Evolutionary conservation across 768 basidiomycete genomes (phyloP).

Genomic region (Terana coerulea): DNA sequence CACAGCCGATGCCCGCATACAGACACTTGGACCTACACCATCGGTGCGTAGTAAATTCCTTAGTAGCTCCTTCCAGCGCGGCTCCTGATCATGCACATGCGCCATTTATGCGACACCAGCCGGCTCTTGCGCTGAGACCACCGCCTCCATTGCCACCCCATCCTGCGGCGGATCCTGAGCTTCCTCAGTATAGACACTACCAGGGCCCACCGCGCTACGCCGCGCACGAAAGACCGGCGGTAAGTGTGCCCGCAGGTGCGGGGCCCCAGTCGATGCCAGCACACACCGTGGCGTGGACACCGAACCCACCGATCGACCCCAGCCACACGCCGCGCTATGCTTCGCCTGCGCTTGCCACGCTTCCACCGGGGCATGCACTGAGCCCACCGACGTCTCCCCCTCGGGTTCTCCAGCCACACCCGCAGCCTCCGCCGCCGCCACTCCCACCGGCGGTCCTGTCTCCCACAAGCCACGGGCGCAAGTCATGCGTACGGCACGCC

Average conservation of each 20-base stretch:
- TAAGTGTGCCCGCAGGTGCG: background rate
- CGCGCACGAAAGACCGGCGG: slow-evolving; percentile 7
- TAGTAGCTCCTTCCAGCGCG: background rate
- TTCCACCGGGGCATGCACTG: slow-evolving; percentile 25
- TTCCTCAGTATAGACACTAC: slow-evolving; percentile 14
- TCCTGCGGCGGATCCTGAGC: slow-evolving; percentile 12
- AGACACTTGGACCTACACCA: background rate
- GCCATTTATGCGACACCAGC: slow-evolving; percentile 12
- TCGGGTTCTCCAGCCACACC: slow-evolving; percentile 2
- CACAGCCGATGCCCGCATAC: background rate
- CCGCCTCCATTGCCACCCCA: slow-evolving; percentile 25
- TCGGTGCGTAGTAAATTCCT: slow-evolving; percentile 6
- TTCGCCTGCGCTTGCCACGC: slow-evolving; percentile 11
- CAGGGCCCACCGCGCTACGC: slow-evolving; percentile 20
- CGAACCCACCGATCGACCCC: slow-evolving; percentile 1
- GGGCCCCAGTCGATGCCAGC: slow-evolving; percentile 3
- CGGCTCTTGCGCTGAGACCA: slow-evolving; percentile 18
- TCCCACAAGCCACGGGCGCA: slow-evolving; percentile 23
- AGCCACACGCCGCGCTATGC: background rate
- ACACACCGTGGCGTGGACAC: slow-evolving; percentile 12
- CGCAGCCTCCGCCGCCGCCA: slow-evolving; percentile 17
- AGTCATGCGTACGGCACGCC: slow-evolving; percentile 20
- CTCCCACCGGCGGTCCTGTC: slow-evolving; percentile 23
- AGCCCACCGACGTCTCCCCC: slow-evolving; percentile 16
- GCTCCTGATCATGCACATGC: background rate